Evolutionary conservation across 2,329 filamentous ascomycete species (phyloP), one percentile per base, ranked within the genome.

Genomic region (Chaetomium sp.): DNA sequence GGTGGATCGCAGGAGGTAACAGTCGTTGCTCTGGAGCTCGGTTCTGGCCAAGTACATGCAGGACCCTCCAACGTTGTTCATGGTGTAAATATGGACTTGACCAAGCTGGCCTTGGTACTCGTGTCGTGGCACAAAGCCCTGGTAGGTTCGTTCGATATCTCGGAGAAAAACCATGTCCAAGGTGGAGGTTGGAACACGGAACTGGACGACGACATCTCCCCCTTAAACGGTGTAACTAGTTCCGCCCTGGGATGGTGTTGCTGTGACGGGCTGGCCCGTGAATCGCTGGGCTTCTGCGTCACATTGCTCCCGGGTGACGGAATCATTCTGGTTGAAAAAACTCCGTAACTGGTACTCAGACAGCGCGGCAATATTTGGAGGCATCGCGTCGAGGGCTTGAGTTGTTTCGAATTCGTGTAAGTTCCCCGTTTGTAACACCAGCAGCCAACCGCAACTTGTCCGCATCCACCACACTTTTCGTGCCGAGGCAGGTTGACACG

Each of bases 31-130:
- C 12, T 52, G 32, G 19, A 52, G 12, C 11, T n/a, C 27, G 33
- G 10, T n/a, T n/a, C 49, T 38, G 40, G 49, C 49, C 9, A 52
- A 33, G n/a, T 52, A 52, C 27, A 52, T 11, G 33, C 32, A 52
- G 33, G 37, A 11, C 11, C 40, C 49, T 43, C 38, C 49, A 4
- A 52, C 49, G n/a, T 52, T 52, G n/a, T 33, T 11, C 49, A 52
- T 52, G 7, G 9, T 44, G 49, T 52, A 52, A n/a, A 52, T 33
- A 10, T 11, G 10, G 40, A 52, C 6, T 5, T 37, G 8, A 27
- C 40, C 40, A 9, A 52, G 10, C 37, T 6, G 35, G 33, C 49
- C 49, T n/a, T 12, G 11, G 40, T 43, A 27, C 3, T 8, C 37
- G 10, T 52, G 49, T 5, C 38, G 32, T 37, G 49, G 49, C 32